phyloP scores from a whole-genome alignment of 306 rosid species.

The Trifolium dubium region DNA sequence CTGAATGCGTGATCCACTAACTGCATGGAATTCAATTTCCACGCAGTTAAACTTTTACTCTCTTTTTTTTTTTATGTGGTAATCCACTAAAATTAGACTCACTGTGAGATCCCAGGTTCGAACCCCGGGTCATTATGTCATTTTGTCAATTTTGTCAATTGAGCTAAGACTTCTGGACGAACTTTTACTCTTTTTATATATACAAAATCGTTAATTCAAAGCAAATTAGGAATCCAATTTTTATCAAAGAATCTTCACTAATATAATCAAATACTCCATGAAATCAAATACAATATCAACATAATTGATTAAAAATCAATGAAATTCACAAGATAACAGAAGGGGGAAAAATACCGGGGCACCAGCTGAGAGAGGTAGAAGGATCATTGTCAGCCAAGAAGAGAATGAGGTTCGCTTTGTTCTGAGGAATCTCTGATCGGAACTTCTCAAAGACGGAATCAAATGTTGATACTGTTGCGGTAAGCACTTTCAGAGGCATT shows the following conservation, averaged over 20 bases:
- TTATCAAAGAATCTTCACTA: too few relatives aligned
- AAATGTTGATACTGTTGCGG: conserved; percentile 68
- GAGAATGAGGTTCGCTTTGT: conserved; percentile 72
- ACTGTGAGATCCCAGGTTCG: too few relatives aligned
- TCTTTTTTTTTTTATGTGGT: too few relatives aligned
- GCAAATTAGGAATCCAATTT: neutral
- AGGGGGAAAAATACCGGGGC: conserved; percentile 62
- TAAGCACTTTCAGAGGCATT: conserved; percentile 67
- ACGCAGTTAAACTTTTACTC: neutral
- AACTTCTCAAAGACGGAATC: conserved; percentile 66
- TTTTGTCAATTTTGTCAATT: too few relatives aligned
- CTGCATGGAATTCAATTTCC: too few relatives aligned
- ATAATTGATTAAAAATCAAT: neutral
- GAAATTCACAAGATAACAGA: neutral
- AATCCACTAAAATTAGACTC: too few relatives aligned
- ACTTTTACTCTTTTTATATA: neutral
- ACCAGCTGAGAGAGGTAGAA: conserved; percentile 87
- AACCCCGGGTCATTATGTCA: too few relatives aligned
- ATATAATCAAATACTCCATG: neutral
- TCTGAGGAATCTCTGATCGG: conserved; percentile 59
- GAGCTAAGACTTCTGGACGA: too few relatives aligned
- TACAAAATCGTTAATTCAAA: neutral
- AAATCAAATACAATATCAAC: neutral
- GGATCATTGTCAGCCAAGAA: conserved; percentile 90
- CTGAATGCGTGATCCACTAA: too few relatives aligned